Evolutionary conservation across 805 yeast genomes (phyloP).

Genomic region (Cyberlindnera euphorbiiphila): DNA sequence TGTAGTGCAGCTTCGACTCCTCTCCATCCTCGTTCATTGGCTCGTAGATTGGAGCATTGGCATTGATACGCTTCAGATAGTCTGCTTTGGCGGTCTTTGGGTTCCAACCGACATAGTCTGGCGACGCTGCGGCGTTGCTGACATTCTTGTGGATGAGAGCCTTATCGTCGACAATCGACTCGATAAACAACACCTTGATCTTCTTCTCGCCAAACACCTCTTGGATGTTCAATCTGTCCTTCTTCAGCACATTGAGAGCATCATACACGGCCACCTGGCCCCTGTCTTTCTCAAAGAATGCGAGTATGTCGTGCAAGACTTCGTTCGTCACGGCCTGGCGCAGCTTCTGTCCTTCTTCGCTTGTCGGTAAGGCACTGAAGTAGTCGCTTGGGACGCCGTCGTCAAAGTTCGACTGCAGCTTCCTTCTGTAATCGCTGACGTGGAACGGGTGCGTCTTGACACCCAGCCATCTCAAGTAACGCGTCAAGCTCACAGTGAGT

Average conservation of each 20-base stretch:
- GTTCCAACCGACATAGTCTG: conserved; percentile 80
- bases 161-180: conserved; percentile 75
- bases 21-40: conserved; percentile 48
- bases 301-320: conserved; percentile 65
- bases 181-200: conserved; percentile 83
- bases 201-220: conserved; percentile 50
- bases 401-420: conserved; percentile 30
- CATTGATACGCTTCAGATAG: conserved; percentile 66
- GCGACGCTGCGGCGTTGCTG: conserved; percentile 79
- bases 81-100: conserved; percentile 70
- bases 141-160: conserved; percentile 69
- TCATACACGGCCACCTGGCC: conserved; percentile 97
- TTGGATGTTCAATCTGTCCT: conserved; percentile 58
- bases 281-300: conserved; percentile 66
- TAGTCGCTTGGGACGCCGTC: conserved; percentile 64
- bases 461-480: conserved; percentile 95
- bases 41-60: conserved; percentile 67
- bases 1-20: conserved; percentile 59
- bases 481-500: conserved; percentile 82
- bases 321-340: conserved; percentile 57
- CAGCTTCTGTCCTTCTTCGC: conserved; percentile 44
- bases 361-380: conserved; percentile 52
- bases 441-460: conserved; percentile 90
- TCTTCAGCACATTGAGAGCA: conserved; percentile 82
- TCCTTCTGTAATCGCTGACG: conserved; percentile 84